A percentile compares a stretch with the other conserved stretches of the same genome.
Evolutionary conservation across 129 eudicot genomes (phyloP).

Genomic region (Saposhnikovia divaricata): DNA sequence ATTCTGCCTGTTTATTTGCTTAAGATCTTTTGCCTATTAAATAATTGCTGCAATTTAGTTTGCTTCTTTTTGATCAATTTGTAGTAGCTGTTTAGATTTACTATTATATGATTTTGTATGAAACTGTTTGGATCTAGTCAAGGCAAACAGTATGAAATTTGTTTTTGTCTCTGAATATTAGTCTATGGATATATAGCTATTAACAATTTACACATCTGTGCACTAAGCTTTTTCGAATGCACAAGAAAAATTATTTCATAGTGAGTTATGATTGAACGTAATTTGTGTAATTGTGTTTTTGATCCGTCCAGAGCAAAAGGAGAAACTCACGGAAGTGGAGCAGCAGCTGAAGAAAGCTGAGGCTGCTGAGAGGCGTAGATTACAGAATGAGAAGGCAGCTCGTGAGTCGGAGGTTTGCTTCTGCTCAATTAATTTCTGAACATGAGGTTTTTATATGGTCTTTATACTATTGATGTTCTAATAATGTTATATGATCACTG

Average conservation of each 20-base stretch:
- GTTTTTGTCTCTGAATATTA: not conserved
- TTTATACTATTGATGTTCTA: not conserved
- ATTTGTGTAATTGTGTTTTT: not conserved
- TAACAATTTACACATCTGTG: not conserved
- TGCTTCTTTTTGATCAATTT: not conserved
- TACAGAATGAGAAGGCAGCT: slow-evolving; percentile 94
- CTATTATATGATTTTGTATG: not conserved
- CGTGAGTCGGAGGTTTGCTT: slow-evolving; percentile 77
- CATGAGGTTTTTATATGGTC: not conserved
- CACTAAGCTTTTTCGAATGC: not conserved
- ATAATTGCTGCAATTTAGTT: not conserved
- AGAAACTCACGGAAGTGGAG: slow-evolving; percentile 83
- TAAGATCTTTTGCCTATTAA: not conserved
- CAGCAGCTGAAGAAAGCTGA: slow-evolving; percentile 90
- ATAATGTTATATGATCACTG: slow-evolving; percentile 8
- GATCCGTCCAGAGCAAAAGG: slow-evolving; percentile 63
- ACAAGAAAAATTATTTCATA: not conserved
- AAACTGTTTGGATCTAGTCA: not conserved
- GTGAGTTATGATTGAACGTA: slow-evolving; percentile 4
- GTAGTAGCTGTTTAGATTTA: not conserved
- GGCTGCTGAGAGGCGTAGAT: slow-evolving; percentile 84
- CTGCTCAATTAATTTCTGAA: not conserved
- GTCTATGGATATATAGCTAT: not conserved
- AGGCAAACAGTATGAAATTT: not conserved
- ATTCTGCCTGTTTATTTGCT: not conserved